Evolutionary conservation across 1,284 basidiomycete genomes (phyloP).

Genomic region (Anthracocystis panici-leucophaei): DNA sequence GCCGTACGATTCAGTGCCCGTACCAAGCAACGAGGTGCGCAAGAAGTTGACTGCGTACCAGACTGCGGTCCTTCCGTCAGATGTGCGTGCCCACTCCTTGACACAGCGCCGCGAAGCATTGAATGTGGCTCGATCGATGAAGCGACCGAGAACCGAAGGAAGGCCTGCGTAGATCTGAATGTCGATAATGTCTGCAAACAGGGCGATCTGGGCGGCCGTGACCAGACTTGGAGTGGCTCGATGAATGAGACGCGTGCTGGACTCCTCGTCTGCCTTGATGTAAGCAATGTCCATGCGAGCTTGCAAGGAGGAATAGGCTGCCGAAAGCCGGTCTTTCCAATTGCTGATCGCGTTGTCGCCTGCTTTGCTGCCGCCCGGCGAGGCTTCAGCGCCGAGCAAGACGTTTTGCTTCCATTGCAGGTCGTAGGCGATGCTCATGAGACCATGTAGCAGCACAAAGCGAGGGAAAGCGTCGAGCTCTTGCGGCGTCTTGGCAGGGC

Average conservation of each 20-base stretch:
- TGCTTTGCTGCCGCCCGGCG: constrained; percentile 28
- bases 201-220: constrained; percentile 51
- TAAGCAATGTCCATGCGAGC: constrained; percentile 53
- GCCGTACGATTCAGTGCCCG: constrained; percentile 41
- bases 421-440: constrained; percentile 61
- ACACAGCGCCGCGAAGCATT: constrained; percentile 46
- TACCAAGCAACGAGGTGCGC: constrained; percentile 39
- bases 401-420: constrained; percentile 60
- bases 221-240: constrained; percentile 53
- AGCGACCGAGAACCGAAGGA: constrained; percentile 57
- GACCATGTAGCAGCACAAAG: constrained; percentile 55
- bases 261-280: constrained; percentile 53
- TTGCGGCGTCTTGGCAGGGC: constrained; percentile 49
- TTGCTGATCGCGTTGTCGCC: constrained; percentile 43
- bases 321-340: constrained; percentile 50
- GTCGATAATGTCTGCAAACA: constrained; percentile 56
- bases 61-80: constrained; percentile 48
- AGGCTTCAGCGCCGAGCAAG: constrained; percentile 48
- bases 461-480: constrained; percentile 54
- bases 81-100: constrained; percentile 55
- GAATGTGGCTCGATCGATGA: constrained; percentile 57
- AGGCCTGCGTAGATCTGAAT: constrained; percentile 60
- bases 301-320: constrained; percentile 48
- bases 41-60: constrained; percentile 56
- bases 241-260: constrained; percentile 47